Percentiles rank a stretch among this genome's conserved stretches.
These are phyloP conservation scores for Rhizophlyctis rosea DNA, from an alignment of 192 early-diverging fungal genomes.

Conservation along the genomic window DNA sequence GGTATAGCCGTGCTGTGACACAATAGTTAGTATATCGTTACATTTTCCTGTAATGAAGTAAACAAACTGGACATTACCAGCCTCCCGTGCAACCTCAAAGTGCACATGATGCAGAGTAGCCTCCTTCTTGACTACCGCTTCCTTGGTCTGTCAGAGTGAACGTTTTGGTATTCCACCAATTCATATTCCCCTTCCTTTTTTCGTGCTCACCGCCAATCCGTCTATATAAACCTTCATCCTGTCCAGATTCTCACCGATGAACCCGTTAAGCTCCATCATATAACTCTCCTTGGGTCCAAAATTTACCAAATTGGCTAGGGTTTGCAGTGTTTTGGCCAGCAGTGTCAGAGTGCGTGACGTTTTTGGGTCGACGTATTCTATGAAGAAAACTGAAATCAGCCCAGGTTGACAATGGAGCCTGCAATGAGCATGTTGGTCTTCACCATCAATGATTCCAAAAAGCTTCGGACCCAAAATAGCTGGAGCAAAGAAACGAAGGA, in stretches of 20 bases:
- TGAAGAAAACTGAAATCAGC: background rate
- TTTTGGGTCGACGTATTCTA: conserved; percentile 32
- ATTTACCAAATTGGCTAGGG: conserved; percentile 38
- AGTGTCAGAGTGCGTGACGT: conserved; percentile 35
- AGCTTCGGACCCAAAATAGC: conserved; percentile 37
- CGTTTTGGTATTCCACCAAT: too few relatives aligned
- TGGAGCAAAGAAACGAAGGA: conserved; percentile 51
- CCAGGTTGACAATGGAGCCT: too few relatives aligned
- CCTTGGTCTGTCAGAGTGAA: conserved; percentile 9
- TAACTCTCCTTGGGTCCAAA: conserved; percentile 41
- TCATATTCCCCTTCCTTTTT: background rate
- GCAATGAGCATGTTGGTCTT: background rate
- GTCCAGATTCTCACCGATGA: conserved; percentile 20
- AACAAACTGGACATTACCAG: conserved; percentile 7
- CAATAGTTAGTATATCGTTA: background rate
- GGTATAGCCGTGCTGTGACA: conserved; percentile 17
- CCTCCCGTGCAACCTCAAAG: conserved; percentile 25
- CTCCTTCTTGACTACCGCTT: conserved; percentile 6
- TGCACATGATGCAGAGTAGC: conserved; percentile 19
- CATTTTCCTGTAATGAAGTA: background rate
- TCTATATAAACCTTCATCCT: conserved; percentile 23
- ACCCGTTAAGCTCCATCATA: conserved; percentile 32
- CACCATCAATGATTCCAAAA: conserved; percentile 29
- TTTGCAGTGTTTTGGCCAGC: conserved; percentile 44
- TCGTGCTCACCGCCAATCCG: conserved; percentile 23